Percentiles rank a stretch among this genome's conserved stretches.
Evolutionary conservation across 2,329 filamentous ascomycete species (phyloP).

Genomic region (Xylaria sp.): DNA sequence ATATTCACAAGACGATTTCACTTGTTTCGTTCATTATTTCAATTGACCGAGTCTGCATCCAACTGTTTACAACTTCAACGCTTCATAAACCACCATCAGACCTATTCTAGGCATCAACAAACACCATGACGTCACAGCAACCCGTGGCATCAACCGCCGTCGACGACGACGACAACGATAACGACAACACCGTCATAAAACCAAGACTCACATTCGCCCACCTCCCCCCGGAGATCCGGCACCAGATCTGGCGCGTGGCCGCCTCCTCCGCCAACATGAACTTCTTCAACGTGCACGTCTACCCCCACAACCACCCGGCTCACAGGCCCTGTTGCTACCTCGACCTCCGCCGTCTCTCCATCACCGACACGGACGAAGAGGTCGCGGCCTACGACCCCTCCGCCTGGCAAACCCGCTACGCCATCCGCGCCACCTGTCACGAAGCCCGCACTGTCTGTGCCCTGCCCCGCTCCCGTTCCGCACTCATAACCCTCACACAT

Average conservation of each 20-base stretch:
- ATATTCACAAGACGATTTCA: too few species aligned
- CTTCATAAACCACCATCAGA: too few species aligned
- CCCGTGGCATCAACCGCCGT: background rate
- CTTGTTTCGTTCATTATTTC: too few species aligned
- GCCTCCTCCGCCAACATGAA: constrained; percentile 29
- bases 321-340: constrained; percentile 28
- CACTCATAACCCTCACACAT: constrained; percentile 25
- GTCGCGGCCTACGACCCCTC: constrained; percentile 31
- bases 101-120: too few species aligned
- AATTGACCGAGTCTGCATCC: too few species aligned
- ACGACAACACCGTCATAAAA: background rate
- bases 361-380: constrained; percentile 25
- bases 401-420: constrained; percentile 26
- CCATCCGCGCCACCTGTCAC: constrained; percentile 25
- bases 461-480: constrained; percentile 19
- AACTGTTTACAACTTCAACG: too few species aligned
- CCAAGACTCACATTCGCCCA: constrained; percentile 17
- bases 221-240: constrained; percentile 30
- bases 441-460: constrained; percentile 28
- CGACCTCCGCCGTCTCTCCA: constrained; percentile 29
- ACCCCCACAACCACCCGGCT: constrained; percentile 31
- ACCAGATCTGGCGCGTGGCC: constrained; percentile 28
- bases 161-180: background rate
- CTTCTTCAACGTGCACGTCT: constrained; percentile 34
- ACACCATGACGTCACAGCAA: background rate